phyloP scores from a whole-genome alignment of 2,329 filamentous ascomycete species.

The Aspergillus pseudonomiae region DNA sequence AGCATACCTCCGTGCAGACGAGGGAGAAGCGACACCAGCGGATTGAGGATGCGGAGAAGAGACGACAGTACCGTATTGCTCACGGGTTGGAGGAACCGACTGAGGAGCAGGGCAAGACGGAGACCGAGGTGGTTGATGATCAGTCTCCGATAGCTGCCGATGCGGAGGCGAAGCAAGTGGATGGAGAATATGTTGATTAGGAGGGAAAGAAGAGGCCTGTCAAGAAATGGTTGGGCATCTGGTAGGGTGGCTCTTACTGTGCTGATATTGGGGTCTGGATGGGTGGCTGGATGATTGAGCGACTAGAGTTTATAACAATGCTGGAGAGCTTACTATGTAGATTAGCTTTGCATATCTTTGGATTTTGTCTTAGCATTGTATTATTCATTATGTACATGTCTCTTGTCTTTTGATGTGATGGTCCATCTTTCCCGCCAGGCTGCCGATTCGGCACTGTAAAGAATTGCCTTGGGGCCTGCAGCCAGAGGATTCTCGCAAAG shows the following conservation, averaged over 20 bases:
- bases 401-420: constrained; percentile 5
- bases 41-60: constrained; percentile 85
- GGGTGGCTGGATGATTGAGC: neutral
- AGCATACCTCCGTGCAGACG: constrained; percentile 69
- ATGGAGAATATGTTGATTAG: constrained; percentile 36
- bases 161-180: constrained; percentile 34
- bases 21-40: constrained; percentile 71
- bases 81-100: constrained; percentile 71
- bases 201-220: constrained; percentile 55
- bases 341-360: neutral
- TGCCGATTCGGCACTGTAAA: neutral
- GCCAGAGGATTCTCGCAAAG: neutral
- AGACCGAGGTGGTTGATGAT: constrained; percentile 35
- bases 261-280: neutral
- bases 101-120: constrained; percentile 38
- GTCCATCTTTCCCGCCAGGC: neutral
- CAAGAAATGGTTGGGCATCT: constrained; percentile 86
- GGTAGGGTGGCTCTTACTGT: constrained; percentile 49
- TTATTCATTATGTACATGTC: constrained; percentile 11
- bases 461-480: neutral
- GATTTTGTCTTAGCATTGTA: constrained; percentile 2
- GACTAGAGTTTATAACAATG: neutral
- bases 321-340: neutral
- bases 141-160: constrained; percentile 43
- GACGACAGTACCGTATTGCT: constrained; percentile 79